Percentiles rank a stretch among this genome's conserved stretches.
Evolutionary conservation across 345 rosid genomes (phyloP).

Genomic region (Gossypium turneri): DNA sequence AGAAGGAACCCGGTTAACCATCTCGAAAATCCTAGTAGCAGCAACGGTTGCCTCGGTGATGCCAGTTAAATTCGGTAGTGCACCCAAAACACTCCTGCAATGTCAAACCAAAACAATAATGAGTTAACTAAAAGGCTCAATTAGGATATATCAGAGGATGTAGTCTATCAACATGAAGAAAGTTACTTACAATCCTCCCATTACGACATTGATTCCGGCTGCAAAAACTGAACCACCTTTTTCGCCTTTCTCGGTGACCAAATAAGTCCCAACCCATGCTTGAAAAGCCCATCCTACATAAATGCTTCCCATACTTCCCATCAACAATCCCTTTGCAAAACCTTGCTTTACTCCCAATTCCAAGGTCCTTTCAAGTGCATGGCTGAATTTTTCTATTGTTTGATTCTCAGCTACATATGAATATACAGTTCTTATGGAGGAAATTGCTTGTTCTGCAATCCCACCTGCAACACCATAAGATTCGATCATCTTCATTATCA

Average conservation of each 20-base stretch:
- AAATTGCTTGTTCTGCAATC: constrained; percentile 63
- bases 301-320: constrained; percentile 70
- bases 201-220: constrained; percentile 56
- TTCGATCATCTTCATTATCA: constrained; percentile 52
- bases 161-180: background rate
- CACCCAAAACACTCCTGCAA: constrained; percentile 53
- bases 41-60: constrained; percentile 56
- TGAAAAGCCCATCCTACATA: constrained; percentile 66
- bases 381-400: constrained; percentile 42
- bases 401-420: constrained; percentile 56
- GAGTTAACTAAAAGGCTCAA: constrained; percentile 10
- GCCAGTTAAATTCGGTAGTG: constrained; percentile 54
- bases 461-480: constrained; percentile 63
- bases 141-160: background rate
- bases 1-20: constrained; percentile 45
- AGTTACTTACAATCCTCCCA: constrained; percentile 61
- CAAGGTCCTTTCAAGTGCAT: constrained; percentile 43
- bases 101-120: constrained; percentile 7
- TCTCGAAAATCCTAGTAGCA: constrained; percentile 42
- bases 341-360: constrained; percentile 56
- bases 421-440: constrained; percentile 58
- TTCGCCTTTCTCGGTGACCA: constrained; percentile 53
- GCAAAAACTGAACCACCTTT: constrained; percentile 55
- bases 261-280: constrained; percentile 55
- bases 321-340: constrained; percentile 57